Base-by-base conservation (phyloP, 2,329 filamentous ascomycete genomes). In the Capronia epimyces region DNA sequence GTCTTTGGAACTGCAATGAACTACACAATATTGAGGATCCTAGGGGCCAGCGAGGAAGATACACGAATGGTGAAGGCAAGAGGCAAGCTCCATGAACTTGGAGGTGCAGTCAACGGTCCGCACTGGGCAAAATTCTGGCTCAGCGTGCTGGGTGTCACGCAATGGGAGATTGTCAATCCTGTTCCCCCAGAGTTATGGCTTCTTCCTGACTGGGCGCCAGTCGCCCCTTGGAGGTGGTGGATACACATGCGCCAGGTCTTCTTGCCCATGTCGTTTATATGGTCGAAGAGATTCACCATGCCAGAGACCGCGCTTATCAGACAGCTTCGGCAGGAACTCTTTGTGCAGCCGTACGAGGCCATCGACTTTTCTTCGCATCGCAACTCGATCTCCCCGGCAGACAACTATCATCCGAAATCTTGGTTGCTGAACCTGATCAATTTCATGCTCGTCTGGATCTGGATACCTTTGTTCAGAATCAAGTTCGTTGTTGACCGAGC, bases 111-210 rank as follows among this genome's bases (percentile, higher is more conserved):
- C 12, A 83, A 89, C 62, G 82, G 81, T 1, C 94, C 93, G 18
- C 93, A 97, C 66, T 98, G 93, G 93, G 82, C 82, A n/a, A 98
- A 98, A 66, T 94, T 94, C 68, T 96, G 90, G 89, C 77, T 98
- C 41, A 85, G 85, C 32, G 77, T 94, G 2, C 71, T 98, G 54
- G 89, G 89, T 13, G 79, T 97, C 3, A 83, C 83, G 65, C 74
- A 84, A 22, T 98, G 91, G 89, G 89, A 95, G 49, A 83, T 93
- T 52, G 90, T 97, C 60, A 98, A 97, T 62, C 93, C 93, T 0
- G 83, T 93, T 1, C 93, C 93, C 1, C 87, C 93, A 0, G 93
- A 98, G 71, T 68, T 97, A 39, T 98, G 93, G 93, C 75, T 95
- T 34, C 72, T 96, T 2, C 90, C 90, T 0, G 87, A 95, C 67